phyloP scores from a whole-genome alignment of 2,329 filamentous ascomycete species.

The Penicillium sp. region DNA sequence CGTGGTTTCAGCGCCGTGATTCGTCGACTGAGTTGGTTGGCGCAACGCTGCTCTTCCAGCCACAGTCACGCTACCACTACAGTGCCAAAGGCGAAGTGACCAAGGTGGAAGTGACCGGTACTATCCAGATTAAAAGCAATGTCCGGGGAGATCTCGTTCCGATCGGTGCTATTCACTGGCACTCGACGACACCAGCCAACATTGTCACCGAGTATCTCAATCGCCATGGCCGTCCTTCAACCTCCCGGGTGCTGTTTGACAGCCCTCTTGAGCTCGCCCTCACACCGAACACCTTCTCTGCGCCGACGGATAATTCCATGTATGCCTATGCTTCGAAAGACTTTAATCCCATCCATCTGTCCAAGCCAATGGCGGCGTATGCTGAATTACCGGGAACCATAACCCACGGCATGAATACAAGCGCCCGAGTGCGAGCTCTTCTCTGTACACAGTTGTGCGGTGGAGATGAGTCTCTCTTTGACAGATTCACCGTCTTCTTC shows the following conservation, averaged over 20 bases:
- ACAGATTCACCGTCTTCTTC: slow-evolving; percentile 89
- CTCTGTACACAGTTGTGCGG: slow-evolving; percentile 88
- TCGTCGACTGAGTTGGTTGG: neutral
- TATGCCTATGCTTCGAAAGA: slow-evolving; percentile 95
- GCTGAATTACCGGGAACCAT: slow-evolving; percentile 92
- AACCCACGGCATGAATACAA: slow-evolving; percentile 98
- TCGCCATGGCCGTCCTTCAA: neutral
- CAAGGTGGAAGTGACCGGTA: slow-evolving; percentile 2
- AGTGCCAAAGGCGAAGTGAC: neutral
- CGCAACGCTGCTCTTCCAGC: slow-evolving; percentile 1
- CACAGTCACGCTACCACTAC: neutral
- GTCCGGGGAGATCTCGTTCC: neutral
- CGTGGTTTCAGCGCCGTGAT: neutral
- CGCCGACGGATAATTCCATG: slow-evolving; percentile 89
- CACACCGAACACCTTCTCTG: slow-evolving; percentile 48
- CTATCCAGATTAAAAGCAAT: neutral
- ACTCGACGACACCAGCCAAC: slow-evolving; percentile 2
- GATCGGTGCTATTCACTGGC: slow-evolving; percentile 2
- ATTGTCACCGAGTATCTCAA: slow-evolving; percentile 2
- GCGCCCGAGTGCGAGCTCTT: slow-evolving; percentile 84
- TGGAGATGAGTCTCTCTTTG: slow-evolving; percentile 92
- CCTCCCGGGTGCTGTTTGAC: neutral
- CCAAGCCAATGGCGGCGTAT: slow-evolving; percentile 90
- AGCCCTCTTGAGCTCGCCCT: slow-evolving; percentile 2
- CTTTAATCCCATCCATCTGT: slow-evolving; percentile 97